Evolutionary conservation across 1,284 basidiomycete species (phyloP).

Genomic region (Volvariella surrecta): DNA sequence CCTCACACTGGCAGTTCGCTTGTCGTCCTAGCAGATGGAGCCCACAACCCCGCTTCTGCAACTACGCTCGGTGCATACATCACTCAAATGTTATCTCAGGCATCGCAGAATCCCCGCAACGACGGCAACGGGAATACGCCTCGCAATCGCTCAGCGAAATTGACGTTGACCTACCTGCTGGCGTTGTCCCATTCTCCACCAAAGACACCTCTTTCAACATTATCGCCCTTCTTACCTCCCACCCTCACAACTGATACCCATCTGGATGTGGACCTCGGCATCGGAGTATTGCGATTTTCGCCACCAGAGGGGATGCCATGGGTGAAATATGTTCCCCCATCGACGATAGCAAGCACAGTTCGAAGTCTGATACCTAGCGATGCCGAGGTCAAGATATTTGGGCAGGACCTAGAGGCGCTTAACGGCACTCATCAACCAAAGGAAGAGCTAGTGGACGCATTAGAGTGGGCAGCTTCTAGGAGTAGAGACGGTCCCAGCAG

Average conservation of each 20-base stretch:
- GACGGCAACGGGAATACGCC: background rate
- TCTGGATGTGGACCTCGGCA: conserved; percentile 25
- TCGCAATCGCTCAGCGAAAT: conserved; percentile 4
- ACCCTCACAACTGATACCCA: conserved; percentile 10
- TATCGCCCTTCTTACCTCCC: conserved; percentile 49
- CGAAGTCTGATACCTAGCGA: conserved; percentile 26
- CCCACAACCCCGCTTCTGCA: conserved; percentile 89
- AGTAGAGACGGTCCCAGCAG: conserved; percentile 6
- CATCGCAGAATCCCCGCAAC: conserved; percentile 7
- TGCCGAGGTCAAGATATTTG: conserved; percentile 33
- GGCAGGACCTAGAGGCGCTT: background rate
- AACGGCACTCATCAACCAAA: background rate
- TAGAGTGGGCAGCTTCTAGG: conserved; percentile 34
- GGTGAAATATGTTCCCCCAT: conserved; percentile 57
- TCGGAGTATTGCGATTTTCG: conserved; percentile 56
- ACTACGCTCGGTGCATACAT: conserved; percentile 67
- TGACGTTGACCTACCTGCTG: conserved; percentile 56
- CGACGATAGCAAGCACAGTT: conserved; percentile 38
- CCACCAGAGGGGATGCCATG: conserved; percentile 88
- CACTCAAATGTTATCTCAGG: conserved; percentile 29
- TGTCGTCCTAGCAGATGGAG: conserved; percentile 80
- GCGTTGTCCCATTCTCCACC: conserved; percentile 76
- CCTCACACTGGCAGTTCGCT: conserved; percentile 11
- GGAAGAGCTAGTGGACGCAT: conserved; percentile 23
- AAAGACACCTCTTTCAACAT: conserved; percentile 65